phyloP scores from a whole-genome alignment of 495 filamentous ascomycete species.

The Penicillium argentinense region DNA sequence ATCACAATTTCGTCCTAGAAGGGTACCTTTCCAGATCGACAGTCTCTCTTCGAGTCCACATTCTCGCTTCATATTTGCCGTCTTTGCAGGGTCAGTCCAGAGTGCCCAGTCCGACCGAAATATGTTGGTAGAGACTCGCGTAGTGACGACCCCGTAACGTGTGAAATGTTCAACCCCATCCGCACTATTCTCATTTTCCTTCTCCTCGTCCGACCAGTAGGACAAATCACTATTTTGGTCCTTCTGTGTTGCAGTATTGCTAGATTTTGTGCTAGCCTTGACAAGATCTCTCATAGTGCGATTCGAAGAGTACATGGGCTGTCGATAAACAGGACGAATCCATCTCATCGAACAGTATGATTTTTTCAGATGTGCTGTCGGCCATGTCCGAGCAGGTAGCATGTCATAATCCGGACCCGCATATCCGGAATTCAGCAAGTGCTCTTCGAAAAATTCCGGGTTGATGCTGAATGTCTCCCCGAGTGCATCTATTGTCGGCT shows the following conservation, averaged over 20 bases:
- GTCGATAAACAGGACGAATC: constrained; percentile 13
- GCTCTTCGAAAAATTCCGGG: constrained; percentile 18
- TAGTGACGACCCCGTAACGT: not conserved
- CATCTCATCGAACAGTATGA: constrained; percentile 11
- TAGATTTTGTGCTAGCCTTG: not conserved
- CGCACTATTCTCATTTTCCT: no score
- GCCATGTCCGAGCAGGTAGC: constrained; percentile 7
- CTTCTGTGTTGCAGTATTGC: no score
- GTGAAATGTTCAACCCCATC: constrained; percentile 9
- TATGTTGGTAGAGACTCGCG: constrained; percentile 7
- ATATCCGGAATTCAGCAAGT: constrained; percentile 16
- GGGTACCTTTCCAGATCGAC: constrained; percentile 10
- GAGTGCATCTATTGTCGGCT: constrained; percentile 3
- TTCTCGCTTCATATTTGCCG: not conserved
- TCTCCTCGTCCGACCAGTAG: no score
- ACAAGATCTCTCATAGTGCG: constrained; percentile 3
- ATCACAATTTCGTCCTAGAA: not conserved
- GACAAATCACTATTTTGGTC: no score
- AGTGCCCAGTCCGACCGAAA: constrained; percentile 11
- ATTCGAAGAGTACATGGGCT: constrained; percentile 12
- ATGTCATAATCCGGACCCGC: constrained; percentile 1
- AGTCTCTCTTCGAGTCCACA: constrained; percentile 15
- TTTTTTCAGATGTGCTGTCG: constrained; percentile 6
- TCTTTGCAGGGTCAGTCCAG: constrained; percentile 7
- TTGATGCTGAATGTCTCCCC: constrained; percentile 13